These are phyloP conservation scores for Pichia manshurica DNA, from an alignment of 805 yeast genomes.

Conservation along the genomic window DNA sequence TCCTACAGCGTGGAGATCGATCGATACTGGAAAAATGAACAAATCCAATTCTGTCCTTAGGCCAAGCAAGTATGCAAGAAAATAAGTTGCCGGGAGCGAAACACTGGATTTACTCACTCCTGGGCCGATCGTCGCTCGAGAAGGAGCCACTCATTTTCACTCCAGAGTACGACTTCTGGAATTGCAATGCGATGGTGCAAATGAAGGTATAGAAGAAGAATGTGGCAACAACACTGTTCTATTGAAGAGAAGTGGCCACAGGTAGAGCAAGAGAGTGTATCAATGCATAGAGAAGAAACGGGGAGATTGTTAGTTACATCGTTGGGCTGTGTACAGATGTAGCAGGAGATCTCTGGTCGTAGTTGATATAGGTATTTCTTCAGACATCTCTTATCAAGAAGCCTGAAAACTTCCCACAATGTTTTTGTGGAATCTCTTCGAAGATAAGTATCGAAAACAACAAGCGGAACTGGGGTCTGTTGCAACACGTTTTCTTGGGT, in stretches of 20 bases:
- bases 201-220: background rate
- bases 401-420: background rate
- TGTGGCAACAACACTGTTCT: background rate
- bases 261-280: background rate
- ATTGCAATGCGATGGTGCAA: background rate
- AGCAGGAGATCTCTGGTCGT: background rate
- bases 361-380: background rate
- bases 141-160: background rate
- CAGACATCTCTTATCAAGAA: background rate
- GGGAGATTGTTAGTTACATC: background rate
- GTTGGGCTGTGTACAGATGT: background rate
- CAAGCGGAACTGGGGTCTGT: background rate
- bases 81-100: too few relatives aligned
- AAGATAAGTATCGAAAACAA: background rate
- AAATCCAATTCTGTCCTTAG: too few relatives aligned
- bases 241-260: slow-evolving; percentile 3
- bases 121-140: background rate
- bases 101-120: background rate
- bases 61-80: too few relatives aligned
- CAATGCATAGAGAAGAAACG: background rate
- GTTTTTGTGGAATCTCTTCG: background rate
- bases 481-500: background rate
- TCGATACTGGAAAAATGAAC: too few relatives aligned
- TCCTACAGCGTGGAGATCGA: too few relatives aligned
- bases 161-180: background rate